Conservation (phyloP, 352 stramenopile species). For the Phytophthora kernoviae region DNA sequence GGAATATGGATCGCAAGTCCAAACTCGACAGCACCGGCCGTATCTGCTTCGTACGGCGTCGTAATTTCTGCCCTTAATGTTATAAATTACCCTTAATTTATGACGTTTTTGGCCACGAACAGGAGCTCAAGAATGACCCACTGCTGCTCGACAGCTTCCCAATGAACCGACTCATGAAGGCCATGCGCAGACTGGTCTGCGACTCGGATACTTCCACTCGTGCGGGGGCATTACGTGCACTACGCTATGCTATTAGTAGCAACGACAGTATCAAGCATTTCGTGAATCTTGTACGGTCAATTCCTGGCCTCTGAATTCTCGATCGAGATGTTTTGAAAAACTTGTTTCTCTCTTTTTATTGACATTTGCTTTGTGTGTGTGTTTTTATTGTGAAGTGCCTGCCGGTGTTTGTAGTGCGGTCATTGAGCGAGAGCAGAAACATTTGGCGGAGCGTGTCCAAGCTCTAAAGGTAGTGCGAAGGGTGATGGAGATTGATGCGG, state of each 20-base stretch:
- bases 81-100: background rate
- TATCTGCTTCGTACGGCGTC: slow-evolving; percentile 69
- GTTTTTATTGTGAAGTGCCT: slow-evolving; percentile 43
- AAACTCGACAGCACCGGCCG: slow-evolving; percentile 87
- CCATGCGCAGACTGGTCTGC: slow-evolving; percentile 73
- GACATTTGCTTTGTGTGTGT: slow-evolving; percentile 1
- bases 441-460: slow-evolving; percentile 84
- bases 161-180: slow-evolving; percentile 81
- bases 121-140: slow-evolving; percentile 88
- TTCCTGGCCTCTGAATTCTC: background rate
- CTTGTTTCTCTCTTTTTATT: background rate
- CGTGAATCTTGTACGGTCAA: slow-evolving; percentile 51
- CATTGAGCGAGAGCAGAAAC: slow-evolving; percentile 88
- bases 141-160: slow-evolving; percentile 84
- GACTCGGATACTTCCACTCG: slow-evolving; percentile 84
- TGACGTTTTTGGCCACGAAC: background rate
- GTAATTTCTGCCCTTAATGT: background rate
- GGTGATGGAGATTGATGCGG: slow-evolving; percentile 87
- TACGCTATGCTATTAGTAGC: slow-evolving; percentile 87
- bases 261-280: slow-evolving; percentile 71
- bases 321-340: too few species aligned
- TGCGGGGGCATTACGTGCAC: slow-evolving; percentile 71
- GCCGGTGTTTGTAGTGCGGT: slow-evolving; percentile 84
- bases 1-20: slow-evolving; percentile 84
- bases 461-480: slow-evolving; percentile 86